Base-by-base conservation (phyloP, 208 protist genomes). In the Acanthamoeba triangularis region DNA sequence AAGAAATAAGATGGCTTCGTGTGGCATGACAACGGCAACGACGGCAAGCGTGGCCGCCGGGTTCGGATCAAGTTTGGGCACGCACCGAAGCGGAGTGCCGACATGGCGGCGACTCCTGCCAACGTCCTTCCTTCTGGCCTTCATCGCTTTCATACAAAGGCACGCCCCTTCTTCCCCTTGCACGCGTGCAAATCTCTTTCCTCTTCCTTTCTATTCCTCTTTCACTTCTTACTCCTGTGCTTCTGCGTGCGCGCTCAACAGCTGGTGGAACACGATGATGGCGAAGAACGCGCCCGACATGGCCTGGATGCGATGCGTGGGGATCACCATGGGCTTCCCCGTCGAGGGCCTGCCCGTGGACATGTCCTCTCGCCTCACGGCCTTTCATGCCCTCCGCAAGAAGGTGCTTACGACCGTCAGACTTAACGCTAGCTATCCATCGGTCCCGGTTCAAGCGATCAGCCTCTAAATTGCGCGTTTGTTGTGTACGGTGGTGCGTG, bases 241-340 rank as follows among this genome's bases (percentile, higher is more conserved):
- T 6, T 14, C 1, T 28, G 35, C 28, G 47, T 28, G 25, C 49
- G 14, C n/a, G 18, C 74, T 20, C 30, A 44, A 25, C 11, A 87
- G 78, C 25, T 87, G 78, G 78, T 87, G 78, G 78, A 87, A 30
- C 78, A 18, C 44, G 18, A 23, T 87, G 47, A 49, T 87, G 78
- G 78, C 78, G 16, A 87, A 87, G 78, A 28, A 87, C 49, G 78
- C 78, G 44, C 78, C 78, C 47, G 78, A 87, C 20, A 87, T 87
- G 49, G 14, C 78, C 23, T 87, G 37, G 78, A 87, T 87, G 78
- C 78, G 49, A 35, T 87, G 78, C 30, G 49, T 87, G 44, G 78
- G 78, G 14, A 52, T 87, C n/a, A 87, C 78, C 78, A 87, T 87
- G 78, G 78, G 78, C 7, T 87, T 87, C 49, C 78, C 78, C 30